Conservation (phyloP, 176 grass and related monocot genomes). For the Juncus inflexus region DNA sequence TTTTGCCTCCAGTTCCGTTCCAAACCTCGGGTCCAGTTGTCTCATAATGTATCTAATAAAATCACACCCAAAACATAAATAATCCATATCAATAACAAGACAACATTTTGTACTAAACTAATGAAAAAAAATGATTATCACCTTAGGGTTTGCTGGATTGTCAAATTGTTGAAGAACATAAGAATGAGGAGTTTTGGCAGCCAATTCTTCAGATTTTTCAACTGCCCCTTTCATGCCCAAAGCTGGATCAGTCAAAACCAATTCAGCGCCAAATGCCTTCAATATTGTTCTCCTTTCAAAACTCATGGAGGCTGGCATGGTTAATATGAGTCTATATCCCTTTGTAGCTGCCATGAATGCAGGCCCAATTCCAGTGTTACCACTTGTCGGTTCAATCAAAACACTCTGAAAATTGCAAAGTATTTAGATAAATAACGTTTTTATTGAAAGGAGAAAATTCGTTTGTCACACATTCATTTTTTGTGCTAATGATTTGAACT, state of each 20-base stretch:
- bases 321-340: conserved; percentile 70
- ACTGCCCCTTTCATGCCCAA: conserved; percentile 81
- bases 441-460: too few species aligned
- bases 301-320: conserved; percentile 91
- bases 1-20: conserved; percentile 58
- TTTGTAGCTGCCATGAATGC: conserved; percentile 95
- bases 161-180: conserved; percentile 88
- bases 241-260: conserved; percentile 69
- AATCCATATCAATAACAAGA: conserved; percentile 20
- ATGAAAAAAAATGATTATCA: conserved; percentile 3
- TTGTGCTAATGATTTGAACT: not conserved
- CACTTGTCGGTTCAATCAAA: conserved; percentile 88
- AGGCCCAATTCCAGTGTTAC: conserved; percentile 87
- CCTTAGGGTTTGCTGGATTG: conserved; percentile 88
- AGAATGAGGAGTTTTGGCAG: conserved; percentile 64
- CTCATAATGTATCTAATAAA: conserved; percentile 84
- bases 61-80: conserved; percentile 15
- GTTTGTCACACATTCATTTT: too few species aligned
- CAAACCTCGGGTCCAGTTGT: conserved; percentile 96
- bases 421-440: not conserved
- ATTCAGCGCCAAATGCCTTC: conserved; percentile 75
- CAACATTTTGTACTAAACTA: too few species aligned
- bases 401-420: conserved; percentile 50
- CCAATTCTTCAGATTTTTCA: conserved; percentile 65
- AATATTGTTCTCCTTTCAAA: conserved; percentile 77